Percentiles rank a stretch among this genome's conserved stretches.
Evolutionary conservation across 371 early-diverging fungal species (phyloP).

Genomic region (Capniomyces stellatus): DNA sequence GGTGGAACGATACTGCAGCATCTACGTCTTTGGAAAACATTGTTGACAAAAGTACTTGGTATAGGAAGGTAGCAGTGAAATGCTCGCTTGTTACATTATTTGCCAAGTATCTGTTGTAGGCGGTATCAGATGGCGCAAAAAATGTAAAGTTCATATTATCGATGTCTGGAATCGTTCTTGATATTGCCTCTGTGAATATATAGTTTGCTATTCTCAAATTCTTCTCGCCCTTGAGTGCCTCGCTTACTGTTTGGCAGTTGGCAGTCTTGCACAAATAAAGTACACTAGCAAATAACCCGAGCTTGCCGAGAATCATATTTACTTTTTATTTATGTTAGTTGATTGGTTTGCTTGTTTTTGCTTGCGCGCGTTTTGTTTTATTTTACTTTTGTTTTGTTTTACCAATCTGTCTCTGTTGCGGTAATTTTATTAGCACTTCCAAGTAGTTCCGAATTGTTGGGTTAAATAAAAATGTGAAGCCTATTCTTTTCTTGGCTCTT

Average conservation of each 20-base stretch:
- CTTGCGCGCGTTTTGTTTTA: too few relatives aligned
- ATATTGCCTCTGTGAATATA: not conserved
- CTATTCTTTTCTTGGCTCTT: too few relatives aligned
- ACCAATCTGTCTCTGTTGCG: too few relatives aligned
- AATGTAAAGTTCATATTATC: not conserved
- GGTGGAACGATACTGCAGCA: not conserved
- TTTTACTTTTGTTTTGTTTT: too few relatives aligned
- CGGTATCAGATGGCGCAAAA: not conserved
- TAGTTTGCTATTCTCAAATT: not conserved
- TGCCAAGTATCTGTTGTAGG: too few relatives aligned
- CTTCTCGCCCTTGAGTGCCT: not conserved
- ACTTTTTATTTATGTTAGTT: too few relatives aligned
- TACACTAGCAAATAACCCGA: too few relatives aligned
- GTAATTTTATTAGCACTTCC: too few relatives aligned
- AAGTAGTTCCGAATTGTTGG: too few relatives aligned
- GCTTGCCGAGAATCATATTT: too few relatives aligned
- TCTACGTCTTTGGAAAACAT: not conserved
- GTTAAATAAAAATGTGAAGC: too few relatives aligned
- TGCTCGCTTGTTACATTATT: not conserved
- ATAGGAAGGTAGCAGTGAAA: not conserved
- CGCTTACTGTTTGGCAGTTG: not conserved
- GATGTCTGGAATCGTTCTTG: not conserved
- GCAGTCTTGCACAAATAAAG: not conserved
- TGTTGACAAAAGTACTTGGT: not conserved
- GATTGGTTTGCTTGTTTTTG: too few relatives aligned